Evolutionary conservation across 495 filamentous ascomycete species (phyloP).

Genomic region (Sporormia fimetaria): DNA sequence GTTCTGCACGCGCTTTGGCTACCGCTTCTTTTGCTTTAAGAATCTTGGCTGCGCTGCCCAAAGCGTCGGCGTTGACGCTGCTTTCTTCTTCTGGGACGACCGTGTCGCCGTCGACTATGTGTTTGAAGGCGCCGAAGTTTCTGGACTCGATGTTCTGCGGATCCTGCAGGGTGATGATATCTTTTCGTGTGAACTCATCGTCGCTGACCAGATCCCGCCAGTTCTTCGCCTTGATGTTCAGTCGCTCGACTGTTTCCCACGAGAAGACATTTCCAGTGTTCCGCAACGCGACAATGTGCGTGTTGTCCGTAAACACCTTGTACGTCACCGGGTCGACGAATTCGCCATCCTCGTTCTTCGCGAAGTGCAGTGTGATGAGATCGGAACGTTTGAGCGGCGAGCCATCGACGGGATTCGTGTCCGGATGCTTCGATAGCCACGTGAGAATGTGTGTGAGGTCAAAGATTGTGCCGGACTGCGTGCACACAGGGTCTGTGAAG

Average conservation of each 20-base stretch:
- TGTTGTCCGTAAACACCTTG: constrained; percentile 96
- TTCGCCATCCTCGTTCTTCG: constrained; percentile 87
- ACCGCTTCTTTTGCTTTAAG: constrained; percentile 86
- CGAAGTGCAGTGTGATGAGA: constrained; percentile 80
- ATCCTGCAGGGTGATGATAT: constrained; percentile 95
- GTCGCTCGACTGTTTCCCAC: constrained; percentile 84
- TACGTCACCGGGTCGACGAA: constrained; percentile 93
- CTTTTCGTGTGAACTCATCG: constrained; percentile 73
- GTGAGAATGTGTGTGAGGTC: constrained; percentile 41
- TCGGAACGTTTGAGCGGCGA: constrained; percentile 65
- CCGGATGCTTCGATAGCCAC: constrained; percentile 88
- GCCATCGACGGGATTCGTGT: constrained; percentile 73
- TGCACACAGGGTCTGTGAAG: constrained; percentile 38
- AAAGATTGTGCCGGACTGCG: constrained; percentile 33
- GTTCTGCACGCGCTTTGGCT: constrained; percentile 61
- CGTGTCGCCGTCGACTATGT: constrained; percentile 69
- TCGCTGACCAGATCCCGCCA: constrained; percentile 89
- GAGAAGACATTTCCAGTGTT: constrained; percentile 91
- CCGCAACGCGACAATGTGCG: constrained; percentile 81
- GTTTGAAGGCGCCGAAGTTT: constrained; percentile 82
- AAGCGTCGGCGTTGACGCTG: constrained; percentile 61
- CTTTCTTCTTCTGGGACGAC: constrained; percentile 47
- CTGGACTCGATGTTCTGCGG: constrained; percentile 79
- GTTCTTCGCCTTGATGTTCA: constrained; percentile 97
- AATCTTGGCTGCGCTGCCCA: constrained; percentile 77